These are phyloP conservation scores for Castanea mollissima DNA, from an alignment of 306 rosid species.

Conservation along the genomic window DNA sequence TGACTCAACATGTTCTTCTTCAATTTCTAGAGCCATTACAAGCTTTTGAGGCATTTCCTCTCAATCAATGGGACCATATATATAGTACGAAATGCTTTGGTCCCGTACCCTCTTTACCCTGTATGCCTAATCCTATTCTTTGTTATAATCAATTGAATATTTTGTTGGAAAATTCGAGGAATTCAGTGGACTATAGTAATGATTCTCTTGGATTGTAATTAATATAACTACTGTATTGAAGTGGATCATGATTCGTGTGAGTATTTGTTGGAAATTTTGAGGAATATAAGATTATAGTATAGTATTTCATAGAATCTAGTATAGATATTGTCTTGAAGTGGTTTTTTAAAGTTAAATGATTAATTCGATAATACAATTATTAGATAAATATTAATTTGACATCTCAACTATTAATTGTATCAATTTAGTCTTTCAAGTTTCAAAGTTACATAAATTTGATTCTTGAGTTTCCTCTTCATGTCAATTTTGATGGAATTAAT, in stretches of 20 bases:
- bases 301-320: not conserved
- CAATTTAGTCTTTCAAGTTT: no score
- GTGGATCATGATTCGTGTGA: no score
- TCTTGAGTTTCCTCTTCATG: no score
- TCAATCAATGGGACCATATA: not conserved
- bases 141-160: not conserved
- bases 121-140: not conserved
- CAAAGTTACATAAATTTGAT: no score
- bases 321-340: not conserved
- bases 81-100: not conserved
- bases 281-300: not conserved
- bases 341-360: no score
- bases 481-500: no score
- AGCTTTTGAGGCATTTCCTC: not conserved
- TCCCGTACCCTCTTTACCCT: not conserved
- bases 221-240: not conserved
- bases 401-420: no score
- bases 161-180: not conserved
- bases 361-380: no score
- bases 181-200: not conserved
- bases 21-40: not conserved
- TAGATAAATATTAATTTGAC: no score
- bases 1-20: constrained; percentile 4
- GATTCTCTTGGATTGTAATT: not conserved
- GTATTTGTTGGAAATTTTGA: not conserved